Evolutionary conservation across 2,329 filamentous ascomycete genomes (phyloP), one percentile per base, ranked within the genome.

Genomic region (Zymoseptoria brevis): DNA sequence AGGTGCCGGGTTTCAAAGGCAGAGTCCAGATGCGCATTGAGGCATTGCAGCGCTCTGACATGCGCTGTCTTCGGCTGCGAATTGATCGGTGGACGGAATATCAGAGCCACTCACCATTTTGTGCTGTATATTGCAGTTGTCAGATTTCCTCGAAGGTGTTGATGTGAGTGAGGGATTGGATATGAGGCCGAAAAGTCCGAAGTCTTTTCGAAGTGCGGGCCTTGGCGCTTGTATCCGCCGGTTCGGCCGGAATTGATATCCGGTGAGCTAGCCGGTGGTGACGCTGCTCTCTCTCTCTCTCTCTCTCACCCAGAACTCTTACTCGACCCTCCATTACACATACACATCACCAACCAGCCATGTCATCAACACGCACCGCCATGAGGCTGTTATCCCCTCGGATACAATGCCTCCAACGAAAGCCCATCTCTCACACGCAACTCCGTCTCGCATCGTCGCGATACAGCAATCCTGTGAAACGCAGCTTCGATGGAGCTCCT

Each of bases 401-500:
- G 19, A 56, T 68, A 11, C 64, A 68, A 49, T 60, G 48, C 63
- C 56, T 69, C 16, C 63, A 64, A 53, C 65, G 60, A 22, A 45
- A 45, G 35, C 35, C 35, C 13, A 45, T 45, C 35, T 45, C 35
- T 16, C 35, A 58, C 57, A 55, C 54, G 4, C 67, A 71, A 53
- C 63, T 68, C 50, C 66, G 69, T 55, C 60, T 62, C 56, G 62
- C 64, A 26, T 71, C 71, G 8, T 67, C 67, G n/a, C 64, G 72
- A 45, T 74, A 74, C 63, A 73, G 71, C 65, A 69, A 71, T 54
- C 70, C 72, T 13, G 52, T 66, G 41, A 69, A 65, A 55, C 68
- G 71, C 22, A 56, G 60, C 49, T 63, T 67, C 48, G 56, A 68
- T n/a, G 62, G 67, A 26, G 62, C 66, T 13, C 59, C 61, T 13